Evolutionary conservation across 306 rosid species (phyloP).

Genomic region (Begonia peltatifolia): DNA sequence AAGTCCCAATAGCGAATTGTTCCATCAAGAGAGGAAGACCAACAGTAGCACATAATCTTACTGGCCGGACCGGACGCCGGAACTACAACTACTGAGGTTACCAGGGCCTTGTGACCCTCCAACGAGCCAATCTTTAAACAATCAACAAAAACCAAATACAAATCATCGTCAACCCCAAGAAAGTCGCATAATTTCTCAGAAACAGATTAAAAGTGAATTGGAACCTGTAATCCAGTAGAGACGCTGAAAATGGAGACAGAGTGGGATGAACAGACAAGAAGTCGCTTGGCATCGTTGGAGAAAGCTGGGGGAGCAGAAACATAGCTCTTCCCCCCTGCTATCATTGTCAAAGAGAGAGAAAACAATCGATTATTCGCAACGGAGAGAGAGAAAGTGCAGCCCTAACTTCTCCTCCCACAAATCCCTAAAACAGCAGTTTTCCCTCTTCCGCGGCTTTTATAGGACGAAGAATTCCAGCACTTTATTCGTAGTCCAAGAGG

Average conservation of each 20-base stretch:
- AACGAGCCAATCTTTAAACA: slow-evolving; percentile 22
- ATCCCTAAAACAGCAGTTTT: slow-evolving; percentile 2
- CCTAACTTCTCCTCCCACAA: neutral
- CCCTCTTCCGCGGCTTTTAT: slow-evolving; percentile 1
- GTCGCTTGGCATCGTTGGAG: slow-evolving; percentile 62
- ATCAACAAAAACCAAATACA: neutral
- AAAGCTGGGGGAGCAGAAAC: slow-evolving; percentile 60
- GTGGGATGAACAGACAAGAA: slow-evolving; percentile 50
- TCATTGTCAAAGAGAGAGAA: slow-evolving; percentile 15
- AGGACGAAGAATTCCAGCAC: too few relatives aligned
- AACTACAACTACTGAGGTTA: slow-evolving; percentile 55
- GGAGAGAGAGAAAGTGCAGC: too few relatives aligned
- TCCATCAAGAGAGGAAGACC: slow-evolving; percentile 77
- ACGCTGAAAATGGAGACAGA: slow-evolving; percentile 63
- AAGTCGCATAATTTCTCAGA: too few relatives aligned
- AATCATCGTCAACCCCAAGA: neutral
- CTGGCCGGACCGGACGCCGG: slow-evolving; percentile 29
- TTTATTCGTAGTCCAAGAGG: too few relatives aligned
- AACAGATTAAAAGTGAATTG: neutral
- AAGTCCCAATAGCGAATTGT: slow-evolving; percentile 81
- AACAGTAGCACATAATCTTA: slow-evolving; percentile 43
- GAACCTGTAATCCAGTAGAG: slow-evolving; percentile 55
- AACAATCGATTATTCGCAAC: too few relatives aligned
- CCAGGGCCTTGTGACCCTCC: slow-evolving; percentile 58
- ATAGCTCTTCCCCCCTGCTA: slow-evolving; percentile 59